Evolutionary conservation across 1,284 basidiomycete species (phyloP).

Genomic region (Pseudozyma pruni): DNA sequence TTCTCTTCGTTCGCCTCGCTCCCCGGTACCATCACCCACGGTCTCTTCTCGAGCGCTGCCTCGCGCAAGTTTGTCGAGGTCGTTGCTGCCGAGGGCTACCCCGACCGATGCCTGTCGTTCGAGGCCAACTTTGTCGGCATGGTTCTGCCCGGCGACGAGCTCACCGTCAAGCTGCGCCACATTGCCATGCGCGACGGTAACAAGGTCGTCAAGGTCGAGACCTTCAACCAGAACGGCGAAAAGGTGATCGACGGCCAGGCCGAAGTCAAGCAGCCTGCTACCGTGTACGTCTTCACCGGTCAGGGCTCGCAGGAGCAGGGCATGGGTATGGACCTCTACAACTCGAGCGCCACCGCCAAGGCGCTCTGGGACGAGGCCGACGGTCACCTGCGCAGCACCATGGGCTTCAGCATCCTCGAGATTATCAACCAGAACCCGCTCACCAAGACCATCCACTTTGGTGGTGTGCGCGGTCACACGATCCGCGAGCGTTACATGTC

Average conservation of each 20-base stretch:
- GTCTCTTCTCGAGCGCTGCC: conserved; percentile 95
- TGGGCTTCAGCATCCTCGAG: conserved; percentile 95
- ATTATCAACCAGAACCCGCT: conserved; percentile 72
- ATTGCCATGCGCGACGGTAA: conserved; percentile 60
- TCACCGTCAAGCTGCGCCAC: conserved; percentile 80
- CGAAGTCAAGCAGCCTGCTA: conserved; percentile 83
- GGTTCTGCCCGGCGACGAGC: conserved; percentile 92
- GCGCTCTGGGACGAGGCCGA: conserved; percentile 98
- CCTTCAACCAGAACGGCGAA: conserved; percentile 84
- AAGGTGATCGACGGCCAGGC: conserved; percentile 92
- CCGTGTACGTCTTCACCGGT: conserved; percentile 97
- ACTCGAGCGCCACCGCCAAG: conserved; percentile 87
- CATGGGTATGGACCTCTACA: conserved; percentile 99
- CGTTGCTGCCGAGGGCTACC: conserved; percentile 89
- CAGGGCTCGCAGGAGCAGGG: conserved; percentile 98
- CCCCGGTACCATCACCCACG: conserved; percentile 96
- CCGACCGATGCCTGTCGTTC: conserved; percentile 74
- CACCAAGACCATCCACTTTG: conserved; percentile 91
- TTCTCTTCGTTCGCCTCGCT: conserved; percentile 93
- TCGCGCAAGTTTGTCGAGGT: conserved; percentile 93
- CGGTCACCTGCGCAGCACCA: conserved; percentile 89
- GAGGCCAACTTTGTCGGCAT: conserved; percentile 83
- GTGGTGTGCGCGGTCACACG: conserved; percentile 96
- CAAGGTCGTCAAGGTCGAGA: conserved; percentile 90
- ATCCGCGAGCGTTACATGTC: conserved; percentile 99